Evolutionary conservation across 2,329 filamentous ascomycete genomes (phyloP).

Genomic region (Bipolaris bicolor): DNA sequence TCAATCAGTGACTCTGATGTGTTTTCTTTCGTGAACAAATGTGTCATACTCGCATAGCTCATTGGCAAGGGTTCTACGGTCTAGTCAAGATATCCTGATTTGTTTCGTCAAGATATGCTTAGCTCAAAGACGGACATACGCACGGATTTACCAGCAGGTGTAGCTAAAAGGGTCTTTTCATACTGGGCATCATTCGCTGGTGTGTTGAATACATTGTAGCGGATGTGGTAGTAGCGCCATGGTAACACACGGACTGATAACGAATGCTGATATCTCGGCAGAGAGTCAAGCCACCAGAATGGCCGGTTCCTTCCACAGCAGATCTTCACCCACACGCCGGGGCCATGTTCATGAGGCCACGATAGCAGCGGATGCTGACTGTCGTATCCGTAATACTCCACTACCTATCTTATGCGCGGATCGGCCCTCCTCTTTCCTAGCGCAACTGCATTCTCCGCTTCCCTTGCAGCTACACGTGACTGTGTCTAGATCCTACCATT

Average conservation of each 20-base stretch:
- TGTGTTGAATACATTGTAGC: neutral
- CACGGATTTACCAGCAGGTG: too few relatives aligned
- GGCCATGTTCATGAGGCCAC: neutral
- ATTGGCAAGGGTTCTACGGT: neutral
- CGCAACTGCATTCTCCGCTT: neutral
- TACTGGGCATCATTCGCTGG: neutral
- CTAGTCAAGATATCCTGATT: neutral
- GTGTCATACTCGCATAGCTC: neutral
- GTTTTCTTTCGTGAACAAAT: neutral
- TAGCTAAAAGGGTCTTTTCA: neutral
- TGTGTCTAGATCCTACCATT: neutral
- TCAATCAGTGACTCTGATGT: neutral
- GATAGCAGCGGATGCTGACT: neutral
- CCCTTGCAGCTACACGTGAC: neutral
- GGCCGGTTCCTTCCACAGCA: neutral
- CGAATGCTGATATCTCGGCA: neutral
- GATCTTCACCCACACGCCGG: neutral
- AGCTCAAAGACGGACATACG: neutral
- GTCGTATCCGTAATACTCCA: neutral
- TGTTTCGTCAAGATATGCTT: too few relatives aligned
- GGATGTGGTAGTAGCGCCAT: neutral
- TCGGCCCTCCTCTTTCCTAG: conserved; percentile 4
- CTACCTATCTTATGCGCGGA: neutral
- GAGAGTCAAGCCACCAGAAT: neutral
- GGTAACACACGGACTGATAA: neutral